These are phyloP conservation scores for Xylariaceae sp. DNA, from an alignment of 2,329 filamentous ascomycete genomes.

Conservation along the genomic window DNA sequence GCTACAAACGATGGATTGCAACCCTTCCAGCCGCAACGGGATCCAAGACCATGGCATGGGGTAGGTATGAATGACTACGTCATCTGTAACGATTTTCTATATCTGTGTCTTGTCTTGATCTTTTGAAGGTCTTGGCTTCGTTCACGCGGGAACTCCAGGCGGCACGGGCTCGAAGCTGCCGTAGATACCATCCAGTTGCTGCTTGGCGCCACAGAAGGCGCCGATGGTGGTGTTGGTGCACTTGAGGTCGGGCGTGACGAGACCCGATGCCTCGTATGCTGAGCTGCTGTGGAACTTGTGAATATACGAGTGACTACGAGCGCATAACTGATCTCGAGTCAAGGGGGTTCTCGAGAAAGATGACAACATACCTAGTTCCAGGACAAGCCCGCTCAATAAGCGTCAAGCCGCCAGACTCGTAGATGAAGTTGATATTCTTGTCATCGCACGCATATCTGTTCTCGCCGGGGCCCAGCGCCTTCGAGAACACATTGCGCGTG, in stretches of 20 bases:
- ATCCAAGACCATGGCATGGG: too few relatives aligned
- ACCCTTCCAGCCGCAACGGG: too few relatives aligned
- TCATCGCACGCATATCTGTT: slow-evolving; percentile 29
- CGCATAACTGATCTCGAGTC: background rate
- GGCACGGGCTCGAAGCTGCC: slow-evolving; percentile 25
- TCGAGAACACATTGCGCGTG: slow-evolving; percentile 27
- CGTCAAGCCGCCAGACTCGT: slow-evolving; percentile 29
- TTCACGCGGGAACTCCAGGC: slow-evolving; percentile 13
- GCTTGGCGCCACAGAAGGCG: slow-evolving; percentile 23
- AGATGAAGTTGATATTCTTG: slow-evolving; percentile 28
- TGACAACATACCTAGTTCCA: slow-evolving; percentile 22
- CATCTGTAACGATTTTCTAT: background rate
- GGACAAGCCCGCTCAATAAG: slow-evolving; percentile 28
- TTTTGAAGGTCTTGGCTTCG: slow-evolving; percentile 1
- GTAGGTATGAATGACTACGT: background rate
- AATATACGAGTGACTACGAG: slow-evolving; percentile 5
- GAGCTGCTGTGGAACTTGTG: slow-evolving; percentile 13
- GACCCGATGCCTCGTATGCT: slow-evolving; percentile 27
- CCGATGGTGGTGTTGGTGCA: slow-evolving; percentile 23
- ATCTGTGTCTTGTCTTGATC: background rate
- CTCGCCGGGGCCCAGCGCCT: slow-evolving; percentile 17
- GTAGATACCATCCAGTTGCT: slow-evolving; percentile 22
- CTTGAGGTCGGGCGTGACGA: slow-evolving; percentile 20
- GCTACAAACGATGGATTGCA: too few relatives aligned
- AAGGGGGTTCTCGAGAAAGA: too few relatives aligned